Conservation (phyloP, 164 flowering plant species). For the Echeveria elegans region DNA sequence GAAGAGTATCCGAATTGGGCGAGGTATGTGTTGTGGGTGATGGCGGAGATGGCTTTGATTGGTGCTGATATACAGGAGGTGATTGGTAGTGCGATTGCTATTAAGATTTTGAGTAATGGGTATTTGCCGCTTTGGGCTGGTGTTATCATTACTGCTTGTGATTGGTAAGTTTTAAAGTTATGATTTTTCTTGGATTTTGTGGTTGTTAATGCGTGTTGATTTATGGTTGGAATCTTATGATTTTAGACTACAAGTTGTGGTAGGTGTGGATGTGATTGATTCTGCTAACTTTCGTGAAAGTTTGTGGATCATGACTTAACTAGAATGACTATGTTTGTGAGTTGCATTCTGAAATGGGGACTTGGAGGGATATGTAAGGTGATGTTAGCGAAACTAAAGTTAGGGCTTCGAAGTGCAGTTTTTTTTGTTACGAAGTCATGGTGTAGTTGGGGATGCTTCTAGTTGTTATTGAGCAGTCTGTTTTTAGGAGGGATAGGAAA, state of each 20-base stretch:
- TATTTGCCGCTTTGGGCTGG: slow-evolving; percentile 61
- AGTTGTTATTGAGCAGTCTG: neutral
- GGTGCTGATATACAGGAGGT: slow-evolving; percentile 72
- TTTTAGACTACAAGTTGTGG: too few species aligned
- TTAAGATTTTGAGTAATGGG: slow-evolving; percentile 54
- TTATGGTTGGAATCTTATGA: too few species aligned
- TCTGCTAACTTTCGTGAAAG: neutral
- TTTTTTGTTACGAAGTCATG: too few species aligned
- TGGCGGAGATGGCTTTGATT: slow-evolving; percentile 63
- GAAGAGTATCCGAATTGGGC: slow-evolving; percentile 71
- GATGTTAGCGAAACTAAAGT: too few species aligned
- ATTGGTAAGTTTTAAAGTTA: slow-evolving; percentile 41
- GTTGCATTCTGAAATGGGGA: neutral
- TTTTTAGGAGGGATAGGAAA: neutral
- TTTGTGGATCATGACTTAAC: neutral
- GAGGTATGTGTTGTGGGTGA: slow-evolving; percentile 42
- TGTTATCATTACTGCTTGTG: slow-evolving; percentile 47
- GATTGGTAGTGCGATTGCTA: slow-evolving; percentile 68
- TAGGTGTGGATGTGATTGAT: too few species aligned
- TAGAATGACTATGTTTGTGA: neutral
- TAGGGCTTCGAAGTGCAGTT: too few species aligned
- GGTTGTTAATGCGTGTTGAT: too few species aligned
- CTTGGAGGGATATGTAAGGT: too few species aligned
- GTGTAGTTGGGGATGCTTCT: too few species aligned
- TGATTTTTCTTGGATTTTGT: neutral